Conservation (phyloP, 2,329 filamentous ascomycete species). For the Fusarium udum region DNA sequence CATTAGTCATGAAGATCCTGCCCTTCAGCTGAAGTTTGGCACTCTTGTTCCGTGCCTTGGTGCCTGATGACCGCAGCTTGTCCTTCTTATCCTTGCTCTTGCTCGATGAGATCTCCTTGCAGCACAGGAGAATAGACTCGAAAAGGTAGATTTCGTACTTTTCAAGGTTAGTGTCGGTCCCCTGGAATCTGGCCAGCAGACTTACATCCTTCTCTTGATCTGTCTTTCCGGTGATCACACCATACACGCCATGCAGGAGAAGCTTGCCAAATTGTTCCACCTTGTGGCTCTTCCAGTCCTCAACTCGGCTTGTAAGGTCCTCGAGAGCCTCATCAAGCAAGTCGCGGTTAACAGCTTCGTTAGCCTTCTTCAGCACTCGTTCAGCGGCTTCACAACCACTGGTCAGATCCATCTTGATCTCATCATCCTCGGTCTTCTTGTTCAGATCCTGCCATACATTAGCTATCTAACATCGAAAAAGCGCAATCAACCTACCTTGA, state of each 20-base stretch:
- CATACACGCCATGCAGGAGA: slow-evolving; percentile 88
- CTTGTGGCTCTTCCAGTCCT: slow-evolving; percentile 96
- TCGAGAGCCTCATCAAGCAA: slow-evolving; percentile 83
- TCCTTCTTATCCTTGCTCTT: slow-evolving; percentile 84
- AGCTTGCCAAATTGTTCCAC: slow-evolving; percentile 92
- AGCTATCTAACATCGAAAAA: slow-evolving; percentile 27
- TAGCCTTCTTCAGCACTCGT: slow-evolving; percentile 83
- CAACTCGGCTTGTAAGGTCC: slow-evolving; percentile 83
- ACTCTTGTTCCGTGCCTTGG: slow-evolving; percentile 70
- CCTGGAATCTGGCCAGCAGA: slow-evolving; percentile 43
- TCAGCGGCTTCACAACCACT: slow-evolving; percentile 84
- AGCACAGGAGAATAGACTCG: slow-evolving; percentile 92
- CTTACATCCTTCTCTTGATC: slow-evolving; percentile 89
- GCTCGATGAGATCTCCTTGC: slow-evolving; percentile 90
- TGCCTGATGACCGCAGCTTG: slow-evolving; percentile 64
- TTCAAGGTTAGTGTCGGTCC: slow-evolving; percentile 21
- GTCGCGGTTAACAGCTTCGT: slow-evolving; percentile 90
- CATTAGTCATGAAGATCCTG: slow-evolving; percentile 98
- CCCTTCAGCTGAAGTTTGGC: slow-evolving; percentile 94
- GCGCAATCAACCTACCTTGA: slow-evolving; percentile 69
- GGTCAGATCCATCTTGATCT: slow-evolving; percentile 75
- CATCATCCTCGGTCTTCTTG: slow-evolving; percentile 83
- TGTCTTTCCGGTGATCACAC: slow-evolving; percentile 87
- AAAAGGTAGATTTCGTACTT: slow-evolving; percentile 99
- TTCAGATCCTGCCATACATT: slow-evolving; percentile 73